These are phyloP conservation scores for Zymoseptoria ardabiliae DNA, from an alignment of 2,329 filamentous ascomycete genomes.

Conservation along the genomic window DNA sequence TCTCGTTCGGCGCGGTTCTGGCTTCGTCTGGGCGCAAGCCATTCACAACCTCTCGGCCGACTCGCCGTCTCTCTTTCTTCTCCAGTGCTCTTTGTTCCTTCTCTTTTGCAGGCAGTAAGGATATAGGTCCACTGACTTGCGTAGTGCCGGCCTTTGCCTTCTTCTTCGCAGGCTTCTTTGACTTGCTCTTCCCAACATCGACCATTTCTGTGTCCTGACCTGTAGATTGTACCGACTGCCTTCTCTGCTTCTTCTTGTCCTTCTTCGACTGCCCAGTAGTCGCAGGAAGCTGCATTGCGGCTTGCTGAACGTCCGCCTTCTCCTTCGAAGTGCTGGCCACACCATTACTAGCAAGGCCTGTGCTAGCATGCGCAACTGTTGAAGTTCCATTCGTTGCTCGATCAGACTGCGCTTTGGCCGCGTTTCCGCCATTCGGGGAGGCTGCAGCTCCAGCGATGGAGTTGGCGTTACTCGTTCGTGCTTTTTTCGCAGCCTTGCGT, in stretches of 20 bases:
- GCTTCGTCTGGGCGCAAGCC: conserved; percentile 9
- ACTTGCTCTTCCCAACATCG: background rate
- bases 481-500: background rate
- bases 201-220: background rate
- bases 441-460: background rate
- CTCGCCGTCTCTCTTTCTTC: conserved; percentile 18
- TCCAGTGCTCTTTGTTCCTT: conserved; percentile 11
- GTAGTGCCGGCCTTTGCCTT: background rate
- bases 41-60: conserved; percentile 7
- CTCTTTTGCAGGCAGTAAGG: background rate
- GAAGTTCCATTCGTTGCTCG: background rate
- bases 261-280: conserved; percentile 3
- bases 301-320: background rate
- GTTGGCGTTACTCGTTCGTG: background rate
- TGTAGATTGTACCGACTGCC: background rate
- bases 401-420: background rate
- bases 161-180: background rate
- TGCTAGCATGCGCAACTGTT: background rate
- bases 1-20: conserved; percentile 10
- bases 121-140: background rate
- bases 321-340: background rate
- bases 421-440: conserved; percentile 1
- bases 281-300: background rate
- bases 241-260: conserved; percentile 7
- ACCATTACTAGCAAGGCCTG: background rate